Evolutionary conservation across 192 early-diverging fungal species (phyloP).

Genomic region (Radiomyces spectabilis): DNA sequence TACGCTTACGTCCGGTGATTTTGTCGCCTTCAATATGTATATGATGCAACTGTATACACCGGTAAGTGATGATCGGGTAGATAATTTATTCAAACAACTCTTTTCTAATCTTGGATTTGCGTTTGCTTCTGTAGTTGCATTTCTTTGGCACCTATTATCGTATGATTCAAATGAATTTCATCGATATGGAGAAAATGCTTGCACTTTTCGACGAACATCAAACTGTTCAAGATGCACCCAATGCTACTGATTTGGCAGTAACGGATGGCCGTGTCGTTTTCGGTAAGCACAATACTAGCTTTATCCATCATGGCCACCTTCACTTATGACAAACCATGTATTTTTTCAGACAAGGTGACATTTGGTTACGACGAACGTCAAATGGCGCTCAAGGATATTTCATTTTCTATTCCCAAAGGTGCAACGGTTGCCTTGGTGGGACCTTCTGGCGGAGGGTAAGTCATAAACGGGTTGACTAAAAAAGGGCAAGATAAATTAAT

Average conservation of each 20-base stretch:
- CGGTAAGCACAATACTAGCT: constrained; percentile 39
- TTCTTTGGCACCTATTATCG: constrained; percentile 96
- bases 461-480: neutral
- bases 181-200: constrained; percentile 98
- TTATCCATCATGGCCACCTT: no score
- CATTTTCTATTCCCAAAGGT: constrained; percentile 62
- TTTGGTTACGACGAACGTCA: constrained; percentile 68
- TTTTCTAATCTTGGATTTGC: constrained; percentile 11
- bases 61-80: constrained; percentile 35
- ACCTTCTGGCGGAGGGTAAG: constrained; percentile 60
- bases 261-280: constrained; percentile 59
- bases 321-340: constrained; percentile 54
- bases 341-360: constrained; percentile 61
- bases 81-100: neutral
- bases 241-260: constrained; percentile 50
- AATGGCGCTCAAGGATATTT: constrained; percentile 61
- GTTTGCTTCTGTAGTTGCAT: constrained; percentile 38
- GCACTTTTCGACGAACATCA: constrained; percentile 66
- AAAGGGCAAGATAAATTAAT: no score
- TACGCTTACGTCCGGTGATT: constrained; percentile 69
- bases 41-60: constrained; percentile 88
- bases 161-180: constrained; percentile 86
- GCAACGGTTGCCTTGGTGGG: constrained; percentile 75
- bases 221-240: constrained; percentile 56
- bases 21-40: constrained; percentile 84